Base-by-base conservation (phyloP, 2,329 filamentous ascomycete species). In the Dothiorella sarmentorum region DNA sequence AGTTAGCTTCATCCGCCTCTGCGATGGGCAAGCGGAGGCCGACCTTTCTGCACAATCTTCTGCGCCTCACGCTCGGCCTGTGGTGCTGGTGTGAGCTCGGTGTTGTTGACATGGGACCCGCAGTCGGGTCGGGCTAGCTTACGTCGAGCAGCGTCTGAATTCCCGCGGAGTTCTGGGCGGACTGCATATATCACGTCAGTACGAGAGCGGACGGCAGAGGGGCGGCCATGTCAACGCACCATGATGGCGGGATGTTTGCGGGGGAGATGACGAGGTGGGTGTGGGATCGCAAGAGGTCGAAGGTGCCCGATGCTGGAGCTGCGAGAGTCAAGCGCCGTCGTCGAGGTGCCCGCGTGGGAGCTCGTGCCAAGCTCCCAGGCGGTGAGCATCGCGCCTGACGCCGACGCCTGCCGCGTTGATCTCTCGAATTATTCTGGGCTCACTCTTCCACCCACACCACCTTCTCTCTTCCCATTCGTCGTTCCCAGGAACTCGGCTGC, bases 141-240 rank as follows among this genome's bases (percentile, higher is more conserved):
- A 99, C 94, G 79, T 97, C 94, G 79, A 99, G 91, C 72, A 99
- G 87, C 73, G 93, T 97, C 80, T 97, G 93, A 75, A 99, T 99
- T 77, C 94, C 94, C 71, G 90, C 88, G 66, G 94, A 97, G 82
- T 97, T 97, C 80, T 97, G 94, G 73, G 93, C 94, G 75, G 94
- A 94, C 93, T 97, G 71, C 68, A 60, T 55, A 55, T 27, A 35
- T 10, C 22, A 13, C 22, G 49, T 59, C 15, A 47, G 66, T 75
- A 62, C 73, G 69, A 22, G 24, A 27, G 20, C 20, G 45, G n/a
- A 3, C 11, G 7, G 35, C 15, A 7, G 33, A 40, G 20, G 20
- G 20, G 10, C 17, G 35, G 11, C 44, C 29, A 18, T 37, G n/a
- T 24, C 5, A 15, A 59, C 57, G 47, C 27, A 59, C 57, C 57